Conservation (phyloP, 2,329 filamentous ascomycete genomes). For the Emergomyces africanus region DNA sequence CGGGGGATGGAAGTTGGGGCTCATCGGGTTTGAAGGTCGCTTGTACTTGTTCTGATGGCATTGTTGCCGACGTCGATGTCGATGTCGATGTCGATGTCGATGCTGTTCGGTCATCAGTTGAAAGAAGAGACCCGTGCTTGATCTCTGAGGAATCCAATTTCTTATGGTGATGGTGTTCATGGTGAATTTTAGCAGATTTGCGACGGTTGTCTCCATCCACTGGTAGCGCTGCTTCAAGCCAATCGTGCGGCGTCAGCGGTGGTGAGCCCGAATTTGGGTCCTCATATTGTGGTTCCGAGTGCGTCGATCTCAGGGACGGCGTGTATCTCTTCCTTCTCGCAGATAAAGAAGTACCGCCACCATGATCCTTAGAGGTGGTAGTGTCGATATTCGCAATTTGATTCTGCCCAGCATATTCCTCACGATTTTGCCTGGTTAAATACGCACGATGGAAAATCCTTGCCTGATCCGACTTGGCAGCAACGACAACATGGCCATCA, state of each 20-base stretch:
- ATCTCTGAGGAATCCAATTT: not conserved
- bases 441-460: not conserved
- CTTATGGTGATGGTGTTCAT: not conserved
- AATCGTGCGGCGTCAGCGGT: conserved; percentile 29
- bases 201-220: conserved; percentile 6
- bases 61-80: too few relatives aligned
- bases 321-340: conserved; percentile 15
- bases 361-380: not conserved
- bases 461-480: conserved; percentile 9
- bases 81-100: not conserved
- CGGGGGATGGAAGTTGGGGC: not conserved
- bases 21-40: not conserved
- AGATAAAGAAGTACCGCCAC: conserved; percentile 5
- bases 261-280: conserved; percentile 16
- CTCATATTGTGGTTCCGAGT: conserved; percentile 5
- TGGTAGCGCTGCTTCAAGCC: conserved; percentile 28
- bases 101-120: not conserved
- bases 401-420: not conserved
- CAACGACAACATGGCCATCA: conserved; percentile 8
- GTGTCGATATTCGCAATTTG: conserved; percentile 11
- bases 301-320: conserved; percentile 10
- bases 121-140: not conserved
- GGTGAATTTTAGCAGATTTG: not conserved
- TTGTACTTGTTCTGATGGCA: not conserved
- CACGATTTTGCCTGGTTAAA: not conserved